These are phyloP conservation scores for Candida insectorum DNA, from an alignment of 805 yeast genomes.

Conservation along the genomic window DNA sequence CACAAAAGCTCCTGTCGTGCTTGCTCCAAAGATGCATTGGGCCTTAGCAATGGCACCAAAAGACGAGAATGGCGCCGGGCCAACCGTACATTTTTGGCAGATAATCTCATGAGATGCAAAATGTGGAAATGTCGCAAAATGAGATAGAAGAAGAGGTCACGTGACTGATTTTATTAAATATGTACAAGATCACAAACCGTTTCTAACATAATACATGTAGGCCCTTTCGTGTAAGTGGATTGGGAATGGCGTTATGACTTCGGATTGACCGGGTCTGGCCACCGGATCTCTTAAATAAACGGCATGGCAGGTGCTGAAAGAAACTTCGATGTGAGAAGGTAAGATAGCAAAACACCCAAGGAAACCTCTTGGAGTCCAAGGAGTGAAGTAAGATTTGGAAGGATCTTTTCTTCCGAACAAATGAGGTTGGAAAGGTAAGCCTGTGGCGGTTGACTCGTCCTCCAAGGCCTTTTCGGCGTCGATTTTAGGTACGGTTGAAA, in stretches of 20 bases:
- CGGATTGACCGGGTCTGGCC: constrained; percentile 95
- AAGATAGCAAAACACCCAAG: constrained; percentile 87
- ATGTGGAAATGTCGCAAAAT: no score
- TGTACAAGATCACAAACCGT: constrained; percentile 43
- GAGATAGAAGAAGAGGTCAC: not conserved
- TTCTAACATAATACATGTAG: constrained; percentile 86
- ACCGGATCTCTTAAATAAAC: constrained; percentile 96
- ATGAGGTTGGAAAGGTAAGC: constrained; percentile 76
- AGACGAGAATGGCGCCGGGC: constrained; percentile 24
- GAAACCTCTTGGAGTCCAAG: constrained; percentile 95
- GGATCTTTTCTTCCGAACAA: constrained; percentile 80
- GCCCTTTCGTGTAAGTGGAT: constrained; percentile 86
- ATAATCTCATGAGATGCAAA: constrained; percentile 27
- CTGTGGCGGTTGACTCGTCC: constrained; percentile 49
- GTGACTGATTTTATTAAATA: constrained; percentile 1
- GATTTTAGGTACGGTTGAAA: constrained; percentile 32
- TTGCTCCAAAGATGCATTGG: constrained; percentile 24
- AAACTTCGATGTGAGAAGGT: constrained; percentile 89
- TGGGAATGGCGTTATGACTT: constrained; percentile 88
- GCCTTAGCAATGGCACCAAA: constrained; percentile 31
- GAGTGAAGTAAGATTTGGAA: constrained; percentile 83
- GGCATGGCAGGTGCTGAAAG: constrained; percentile 91
- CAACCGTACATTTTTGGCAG: constrained; percentile 22
- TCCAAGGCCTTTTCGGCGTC: constrained; percentile 46
- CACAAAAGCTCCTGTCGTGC: constrained; percentile 62